Conservation (phyloP, 2,329 filamentous ascomycete species). For the Colletotrichum tanaceti region DNA sequence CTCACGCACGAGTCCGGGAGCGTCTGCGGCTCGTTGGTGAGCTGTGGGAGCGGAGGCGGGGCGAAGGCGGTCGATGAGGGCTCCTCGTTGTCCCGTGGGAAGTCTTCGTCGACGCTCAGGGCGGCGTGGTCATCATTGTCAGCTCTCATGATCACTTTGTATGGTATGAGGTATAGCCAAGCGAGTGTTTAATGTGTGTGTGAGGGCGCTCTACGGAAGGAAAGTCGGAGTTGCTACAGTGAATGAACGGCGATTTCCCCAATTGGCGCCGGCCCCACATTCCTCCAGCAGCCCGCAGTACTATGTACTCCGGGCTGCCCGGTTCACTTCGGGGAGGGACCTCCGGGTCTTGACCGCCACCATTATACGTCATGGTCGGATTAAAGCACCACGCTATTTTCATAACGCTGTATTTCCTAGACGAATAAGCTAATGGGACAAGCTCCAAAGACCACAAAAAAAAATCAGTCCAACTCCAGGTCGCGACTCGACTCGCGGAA, state of each 20-base stretch:
- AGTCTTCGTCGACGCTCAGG: not conserved
- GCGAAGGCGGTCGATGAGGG: not conserved
- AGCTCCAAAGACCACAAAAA: conserved; percentile 9
- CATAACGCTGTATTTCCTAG: conserved; percentile 19
- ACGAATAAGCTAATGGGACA: conserved; percentile 32
- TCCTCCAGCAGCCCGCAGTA: not conserved
- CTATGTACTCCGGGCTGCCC: not conserved
- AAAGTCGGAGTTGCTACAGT: not conserved
- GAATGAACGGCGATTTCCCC: not conserved
- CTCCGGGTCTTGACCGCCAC: not conserved
- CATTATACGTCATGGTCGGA: not conserved
- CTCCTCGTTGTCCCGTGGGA: conserved; percentile 16
- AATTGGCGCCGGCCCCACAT: conserved; percentile 2
- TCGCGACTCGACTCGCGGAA: conserved; percentile 23
- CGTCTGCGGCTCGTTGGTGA: conserved; percentile 16
- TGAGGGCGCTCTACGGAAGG: not conserved
- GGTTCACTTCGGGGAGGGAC: not conserved
- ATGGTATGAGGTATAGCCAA: too few relatives aligned
- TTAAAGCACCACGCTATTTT: not conserved
- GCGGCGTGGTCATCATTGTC: not conserved
- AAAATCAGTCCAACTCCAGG: conserved; percentile 33
- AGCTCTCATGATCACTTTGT: too few relatives aligned
- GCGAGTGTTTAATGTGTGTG: not conserved
- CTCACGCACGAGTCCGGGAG: conserved; percentile 48
- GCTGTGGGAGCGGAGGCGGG: conserved; percentile 12